Percentiles rank a stretch among this genome's conserved stretches.
Evolutionary conservation across 148 eudicot species (phyloP).

Genomic region (Silene latifolia): DNA sequence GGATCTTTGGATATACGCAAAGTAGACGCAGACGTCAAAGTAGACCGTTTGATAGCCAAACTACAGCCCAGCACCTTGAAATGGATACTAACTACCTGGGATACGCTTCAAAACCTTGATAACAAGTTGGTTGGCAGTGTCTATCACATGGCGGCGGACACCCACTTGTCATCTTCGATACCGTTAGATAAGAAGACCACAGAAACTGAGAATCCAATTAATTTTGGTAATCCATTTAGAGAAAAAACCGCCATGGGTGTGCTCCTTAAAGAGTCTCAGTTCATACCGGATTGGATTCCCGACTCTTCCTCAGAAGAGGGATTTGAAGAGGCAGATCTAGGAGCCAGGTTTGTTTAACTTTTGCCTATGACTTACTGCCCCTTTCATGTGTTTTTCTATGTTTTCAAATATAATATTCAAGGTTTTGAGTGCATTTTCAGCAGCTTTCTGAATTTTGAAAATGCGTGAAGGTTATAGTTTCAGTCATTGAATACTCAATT

Average conservation of each 20-base stretch:
- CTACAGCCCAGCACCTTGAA: constrained; percentile 64
- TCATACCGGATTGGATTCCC: constrained; percentile 91
- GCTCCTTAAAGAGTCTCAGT: constrained; percentile 58
- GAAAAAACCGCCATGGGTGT: constrained; percentile 37
- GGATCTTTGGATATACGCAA: constrained; percentile 80
- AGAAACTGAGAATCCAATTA: constrained; percentile 31
- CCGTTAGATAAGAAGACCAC: constrained; percentile 30
- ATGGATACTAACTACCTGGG: constrained; percentile 52
- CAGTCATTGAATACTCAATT: neutral
- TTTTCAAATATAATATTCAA: neutral
- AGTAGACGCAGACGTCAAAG: constrained; percentile 71
- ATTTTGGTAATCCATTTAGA: constrained; percentile 22
- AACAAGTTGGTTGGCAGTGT: constrained; percentile 23
- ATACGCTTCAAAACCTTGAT: constrained; percentile 38
- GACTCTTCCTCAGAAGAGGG: constrained; percentile 33
- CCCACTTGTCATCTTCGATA: constrained; percentile 28
- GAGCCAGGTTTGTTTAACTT: constrained; percentile 66
- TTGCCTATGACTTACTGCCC: neutral
- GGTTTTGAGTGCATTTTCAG: neutral
- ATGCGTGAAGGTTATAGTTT: neutral
- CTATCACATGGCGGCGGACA: constrained; percentile 22
- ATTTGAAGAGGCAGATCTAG: constrained; percentile 64
- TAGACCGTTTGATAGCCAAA: constrained; percentile 59
- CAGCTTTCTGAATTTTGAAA: neutral
- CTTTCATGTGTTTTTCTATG: neutral